These are phyloP conservation scores for Breviolum minutum DNA, from an alignment of 73 alveolate species.

Conservation along the genomic window DNA sequence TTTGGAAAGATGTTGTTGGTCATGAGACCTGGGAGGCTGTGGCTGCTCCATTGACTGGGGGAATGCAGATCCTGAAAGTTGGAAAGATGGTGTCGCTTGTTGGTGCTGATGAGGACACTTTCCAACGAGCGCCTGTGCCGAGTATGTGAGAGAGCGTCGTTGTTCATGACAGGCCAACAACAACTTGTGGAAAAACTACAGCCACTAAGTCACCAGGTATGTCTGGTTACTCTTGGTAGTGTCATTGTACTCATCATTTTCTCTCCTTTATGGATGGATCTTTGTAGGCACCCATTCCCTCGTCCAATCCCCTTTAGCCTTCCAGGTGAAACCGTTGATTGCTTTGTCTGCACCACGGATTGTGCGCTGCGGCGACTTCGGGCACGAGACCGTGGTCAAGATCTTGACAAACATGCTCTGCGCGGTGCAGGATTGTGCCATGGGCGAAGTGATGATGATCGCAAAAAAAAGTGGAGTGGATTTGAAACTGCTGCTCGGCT, in stretches of 20 bases:
- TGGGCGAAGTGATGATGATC: slow-evolving; percentile 93
- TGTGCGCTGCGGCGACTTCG: slow-evolving; percentile 82
- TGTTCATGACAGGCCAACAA: no score
- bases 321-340: slow-evolving; percentile 67
- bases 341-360: slow-evolving; percentile 84
- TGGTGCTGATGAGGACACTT: slow-evolving; percentile 84
- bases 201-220: not conserved
- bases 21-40: slow-evolving; percentile 16
- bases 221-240: no score
- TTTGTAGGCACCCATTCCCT: not conserved
- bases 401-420: slow-evolving; percentile 85
- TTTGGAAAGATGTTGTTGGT: not conserved
- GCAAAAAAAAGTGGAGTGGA: slow-evolving; percentile 83
- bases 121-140: slow-evolving; percentile 21
- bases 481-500: slow-evolving; percentile 34
- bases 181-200: not conserved
- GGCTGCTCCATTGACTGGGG: slow-evolving; percentile 84
- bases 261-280: no score
- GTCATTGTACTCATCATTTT: no score
- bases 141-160: not conserved
- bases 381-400: slow-evolving; percentile 90
- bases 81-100: slow-evolving; percentile 87
- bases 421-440: slow-evolving; percentile 89
- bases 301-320: not conserved
- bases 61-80: slow-evolving; percentile 86